Evolutionary conservation across 352 stramenopile species (phyloP), one percentile per base, ranked within the genome.

Genomic region (Pythium plurisporium): DNA sequence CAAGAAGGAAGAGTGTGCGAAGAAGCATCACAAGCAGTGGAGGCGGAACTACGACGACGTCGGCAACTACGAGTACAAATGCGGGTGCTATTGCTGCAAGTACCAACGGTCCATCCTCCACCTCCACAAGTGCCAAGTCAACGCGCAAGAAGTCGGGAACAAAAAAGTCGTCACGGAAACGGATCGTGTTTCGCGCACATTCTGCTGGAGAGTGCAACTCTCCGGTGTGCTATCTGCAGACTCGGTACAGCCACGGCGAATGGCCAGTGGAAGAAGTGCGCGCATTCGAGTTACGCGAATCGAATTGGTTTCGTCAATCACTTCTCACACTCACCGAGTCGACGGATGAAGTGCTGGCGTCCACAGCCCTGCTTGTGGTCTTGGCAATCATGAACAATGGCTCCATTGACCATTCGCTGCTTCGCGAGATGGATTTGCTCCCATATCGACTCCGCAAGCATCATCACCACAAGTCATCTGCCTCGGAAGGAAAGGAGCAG

Each of bases 221-320:
- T 23, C 75, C 77, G 2, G 59, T 90, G 19, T 92, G 82, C 53
- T 92, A 92, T 53, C 49, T 92, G 27, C 76, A 92, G 59, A 92
- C 80, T 8, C 78, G 82, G 0, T 92, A 87, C 60, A 73, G 58
- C 23, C 79, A 84, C 42, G 85, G 85, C 26, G 82, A 93, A 45
- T 95, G 85, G 85, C 82, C 85, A 2, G 41, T 83, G 10, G 70
- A 86, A 0, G 85, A 95, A 46, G 77, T 92, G 25, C 67, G 79
- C n/a, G 40, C 41, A 1, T 90, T 93, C 56, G 62, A 73, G 9
- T 38, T 69, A 0, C 54, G 60, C 12, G 52, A 69, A 9, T 36
- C 49, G 4, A 90, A 87, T 54, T 86, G 66, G 44, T 86, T 87
- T 53, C 76, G 78, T 8, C 74, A 89, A 54, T 79, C 78, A 14